A percentile compares a stretch with the other conserved stretches of the same genome.
phyloP scores from a whole-genome alignment of 1,139 yeast species.

The Lodderomyces theae region DNA sequence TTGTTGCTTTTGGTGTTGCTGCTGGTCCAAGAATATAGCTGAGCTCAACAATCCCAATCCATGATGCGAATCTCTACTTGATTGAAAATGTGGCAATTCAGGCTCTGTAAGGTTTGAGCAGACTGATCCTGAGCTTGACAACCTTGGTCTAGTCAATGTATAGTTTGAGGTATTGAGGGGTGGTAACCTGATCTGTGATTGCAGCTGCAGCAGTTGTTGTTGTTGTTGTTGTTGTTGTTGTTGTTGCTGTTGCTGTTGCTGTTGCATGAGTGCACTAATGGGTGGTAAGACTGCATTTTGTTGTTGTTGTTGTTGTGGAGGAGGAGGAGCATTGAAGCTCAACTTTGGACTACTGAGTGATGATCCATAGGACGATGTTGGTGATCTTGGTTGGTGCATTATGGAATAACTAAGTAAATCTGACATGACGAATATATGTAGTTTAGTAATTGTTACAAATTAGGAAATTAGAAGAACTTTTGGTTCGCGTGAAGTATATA shows the following conservation, averaged over 20 bases:
- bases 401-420: constrained; percentile 2
- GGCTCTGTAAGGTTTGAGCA: constrained; percentile 13
- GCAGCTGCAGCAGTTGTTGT: constrained; percentile 5
- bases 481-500: no score
- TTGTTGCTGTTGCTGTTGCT: constrained; percentile 8
- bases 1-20: constrained; percentile 6
- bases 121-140: constrained; percentile 4
- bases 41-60: constrained; percentile 17
- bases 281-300: constrained; percentile 11
- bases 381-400: constrained; percentile 4
- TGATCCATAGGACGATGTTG: constrained; percentile 8
- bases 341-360: background rate
- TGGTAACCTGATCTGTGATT: constrained; percentile 9
- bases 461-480: background rate
- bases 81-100: constrained; percentile 13
- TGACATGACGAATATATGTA: background rate
- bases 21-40: constrained; percentile 14
- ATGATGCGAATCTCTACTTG: constrained; percentile 12
- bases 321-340: background rate
- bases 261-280: constrained; percentile 2
- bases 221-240: constrained; percentile 7
- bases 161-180: constrained; percentile 8
- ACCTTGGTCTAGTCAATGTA: constrained; percentile 1
- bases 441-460: background rate
- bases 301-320: no score